Base-by-base conservation (phyloP, 306 rosid species). In the Cucumis melo region DNA sequence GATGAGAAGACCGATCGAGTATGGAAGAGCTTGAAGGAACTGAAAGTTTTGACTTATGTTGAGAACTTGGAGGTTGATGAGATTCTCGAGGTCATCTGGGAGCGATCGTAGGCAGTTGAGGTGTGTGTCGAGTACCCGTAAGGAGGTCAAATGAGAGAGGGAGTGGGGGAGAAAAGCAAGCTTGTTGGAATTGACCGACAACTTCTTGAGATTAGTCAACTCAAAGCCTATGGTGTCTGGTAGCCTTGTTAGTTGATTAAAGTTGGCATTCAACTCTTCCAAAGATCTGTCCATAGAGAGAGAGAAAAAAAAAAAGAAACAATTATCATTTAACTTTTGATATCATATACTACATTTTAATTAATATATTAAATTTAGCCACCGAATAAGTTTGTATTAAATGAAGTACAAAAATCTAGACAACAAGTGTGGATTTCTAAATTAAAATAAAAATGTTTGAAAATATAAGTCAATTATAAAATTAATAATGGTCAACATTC, bases 1-100 rank as follows among this genome's bases (percentile, higher is more conserved):
- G 16, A 90, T 55, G 59, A 94, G 91, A 21, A 94, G 93, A 10
- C 99, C 99, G 1, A 92, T 51, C 21, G 99, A 90, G 78, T 87
- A 89, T 0, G 99, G 99, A 2, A 94, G 83, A 41, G 87, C 29
- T 0, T 81, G 84, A 1, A 94, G 86, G 87, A 81, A 84, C 14
- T 94, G 99, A 82, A 94, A 94, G 82, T 94, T 94, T 56, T 94
- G 99, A 83, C 99, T 91, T 6, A 94, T 84, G 39, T 94, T 94
- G 0, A 94, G 90, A 58, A 74, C 83, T 84, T 90, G 85, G 0
- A 94, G 97, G 91, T 89, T 90, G 73, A 90, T 79, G 13, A 94
- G 97, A 54, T 94, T 94, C 81, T 94, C 98, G 0, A 94, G 82
- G 41, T 89, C 93, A 0, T 87, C 89, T 0, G 98, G 98, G 32